Evolutionary conservation across 441 rosid genomes (phyloP), one percentile per base, ranked within the genome.

Genomic region (Adansonia rubrostipa): DNA sequence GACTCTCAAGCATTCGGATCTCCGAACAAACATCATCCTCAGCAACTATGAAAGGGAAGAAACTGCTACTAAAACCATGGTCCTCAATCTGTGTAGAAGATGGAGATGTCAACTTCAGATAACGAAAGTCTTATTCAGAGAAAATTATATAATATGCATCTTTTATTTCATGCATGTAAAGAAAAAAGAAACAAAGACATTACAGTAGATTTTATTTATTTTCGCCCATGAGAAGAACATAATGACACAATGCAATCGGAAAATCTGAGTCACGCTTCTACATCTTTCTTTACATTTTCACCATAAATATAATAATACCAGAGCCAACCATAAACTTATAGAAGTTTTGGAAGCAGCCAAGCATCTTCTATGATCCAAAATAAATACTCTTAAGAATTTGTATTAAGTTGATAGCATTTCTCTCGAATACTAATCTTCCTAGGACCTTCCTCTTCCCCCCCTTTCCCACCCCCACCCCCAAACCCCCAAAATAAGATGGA

Each of bases 11-110:
- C 84, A 81, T 71, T 62, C 98, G 83, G 76, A 93, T 89, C 87
- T 95, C 98, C 13, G 84, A 86, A 84, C 97, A 93, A 77, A 93
- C 91, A 77, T 90, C 93, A 56, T 83, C 86, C 83, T 91, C 98
- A 2, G 92, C 94, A 65, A 93, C 94, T 62, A 95, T 87, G 87
- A 95, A 95, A 81, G 98, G 98, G 81, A 93, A 93, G 97, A 88
- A 95, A 81, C 94, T 88, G 85, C 91, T 87, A 78, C 90, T 90
- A 71, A 91, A 85, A 75, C 92, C 91, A 74, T 86, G 85, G 85
- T 95, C 97, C 86, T 95, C 98, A 71, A 95, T 84, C 98, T 24
- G 28, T 95, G 91, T 57, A 90, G 54, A 81, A 80, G 57, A 80
- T 63, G 48, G 53, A 84, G 56, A 72, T 51, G 80, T 57, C 64